Evolutionary conservation across 2,329 filamentous ascomycete species (phyloP), one percentile per base, ranked within the genome.

Genomic region (Aspergillaceae sp.): DNA sequence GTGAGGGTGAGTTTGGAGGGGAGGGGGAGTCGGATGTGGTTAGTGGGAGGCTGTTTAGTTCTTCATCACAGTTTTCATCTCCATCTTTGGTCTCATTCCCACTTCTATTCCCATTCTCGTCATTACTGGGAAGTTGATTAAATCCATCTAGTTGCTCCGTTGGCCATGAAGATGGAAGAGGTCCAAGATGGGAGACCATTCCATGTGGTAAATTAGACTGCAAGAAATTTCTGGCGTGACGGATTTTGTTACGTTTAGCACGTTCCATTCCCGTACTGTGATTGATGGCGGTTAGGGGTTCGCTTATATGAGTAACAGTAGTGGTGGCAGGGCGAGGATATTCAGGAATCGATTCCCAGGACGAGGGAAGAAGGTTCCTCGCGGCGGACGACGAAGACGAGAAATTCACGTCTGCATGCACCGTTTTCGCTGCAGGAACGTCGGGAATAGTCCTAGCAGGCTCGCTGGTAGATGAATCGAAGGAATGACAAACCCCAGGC

Each of bases 151-250:
- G 48, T 38, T 48, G 35, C 19, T 50, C 50, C 26, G 51, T 51
- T 3, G 52, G 44, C 53, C 54, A 63, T 9, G 60, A 56, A 3
- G 58, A 56, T 3, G 63, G 62, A 8, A 64, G 58, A 32, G 56
- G 44, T 2, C 53, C 58, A 10, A 63, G 50, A 7, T 26, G n/a
- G 58, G 47, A 9, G 8, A 19, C 19, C 19, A 6, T 32, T 38
- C 11, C 26, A 8, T 4, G 7, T 8, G 26, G 7, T 8, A 38
- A 3, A 9, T 28, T 38, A 4, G 36, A 27, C 7, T 8, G 36
- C 27, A 64, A 51, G 40, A 59, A 57, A 11, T 48, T 44, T 49
- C 57, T 56, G 42, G 61, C 60, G 38, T 47, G 53, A n/a, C 50
- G 51, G 28, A 64, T 53, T 33, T 58, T 49, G 8, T 53, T 46